These are phyloP conservation scores for Phaffia rhodozyma DNA, from an alignment of 1,284 basidiomycete genomes.

Conservation along the genomic window DNA sequence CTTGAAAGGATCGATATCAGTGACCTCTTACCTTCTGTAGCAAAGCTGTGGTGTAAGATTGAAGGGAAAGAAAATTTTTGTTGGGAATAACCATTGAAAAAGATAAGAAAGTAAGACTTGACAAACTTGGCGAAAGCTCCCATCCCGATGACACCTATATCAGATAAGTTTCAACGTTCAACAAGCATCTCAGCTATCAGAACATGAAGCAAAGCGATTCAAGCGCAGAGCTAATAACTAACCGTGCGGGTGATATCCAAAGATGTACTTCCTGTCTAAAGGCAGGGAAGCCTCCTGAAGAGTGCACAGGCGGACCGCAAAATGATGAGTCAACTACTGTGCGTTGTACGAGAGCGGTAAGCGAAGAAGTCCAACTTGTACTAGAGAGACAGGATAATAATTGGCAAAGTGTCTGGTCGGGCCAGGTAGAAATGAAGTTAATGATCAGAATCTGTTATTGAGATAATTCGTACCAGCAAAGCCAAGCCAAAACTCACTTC, in stretches of 20 bases:
- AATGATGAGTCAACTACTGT: not conserved
- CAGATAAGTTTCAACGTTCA: slow-evolving; percentile 19
- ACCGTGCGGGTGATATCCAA: slow-evolving; percentile 96
- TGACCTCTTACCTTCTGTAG: slow-evolving; percentile 58
- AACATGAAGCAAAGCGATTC: slow-evolving; percentile 17
- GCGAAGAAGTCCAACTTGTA: slow-evolving; percentile 28
- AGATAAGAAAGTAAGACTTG: not conserved
- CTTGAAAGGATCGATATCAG: not conserved
- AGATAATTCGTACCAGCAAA: not conserved
- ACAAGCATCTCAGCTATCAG: not conserved
- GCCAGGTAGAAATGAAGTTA: not conserved
- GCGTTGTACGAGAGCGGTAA: slow-evolving; percentile 6
- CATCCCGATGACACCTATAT: slow-evolving; percentile 81
- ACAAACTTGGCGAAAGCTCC: slow-evolving; percentile 35
- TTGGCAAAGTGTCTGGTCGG: slow-evolving; percentile 56
- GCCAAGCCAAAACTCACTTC: slow-evolving; percentile 40
- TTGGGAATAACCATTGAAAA: no score
- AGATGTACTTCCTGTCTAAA: slow-evolving; percentile 81
- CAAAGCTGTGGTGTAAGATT: slow-evolving; percentile 53
- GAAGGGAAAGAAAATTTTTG: not conserved
- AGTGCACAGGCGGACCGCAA: not conserved
- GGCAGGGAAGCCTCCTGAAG: slow-evolving; percentile 72
- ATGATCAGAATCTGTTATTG: slow-evolving; percentile 3
- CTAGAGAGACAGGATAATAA: slow-evolving; percentile 82
- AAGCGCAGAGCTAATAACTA: slow-evolving; percentile 24